phyloP scores from a whole-genome alignment of 768 basidiomycete species.

The Suillus placidus region DNA sequence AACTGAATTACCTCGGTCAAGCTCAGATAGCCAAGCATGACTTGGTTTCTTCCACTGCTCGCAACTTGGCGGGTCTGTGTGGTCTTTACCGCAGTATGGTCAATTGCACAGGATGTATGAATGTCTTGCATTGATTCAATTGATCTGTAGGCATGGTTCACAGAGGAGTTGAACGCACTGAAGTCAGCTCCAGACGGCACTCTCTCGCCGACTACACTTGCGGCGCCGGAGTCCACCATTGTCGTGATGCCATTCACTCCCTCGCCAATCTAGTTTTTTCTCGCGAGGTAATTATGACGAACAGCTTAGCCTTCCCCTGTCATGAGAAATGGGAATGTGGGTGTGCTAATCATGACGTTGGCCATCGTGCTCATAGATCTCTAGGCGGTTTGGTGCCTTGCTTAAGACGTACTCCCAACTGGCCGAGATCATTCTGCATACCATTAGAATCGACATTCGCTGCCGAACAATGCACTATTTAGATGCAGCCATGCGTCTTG shows the following conservation, averaged over 20 bases:
- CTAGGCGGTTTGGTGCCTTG: slow-evolving; percentile 88
- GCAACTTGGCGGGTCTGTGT: slow-evolving; percentile 75
- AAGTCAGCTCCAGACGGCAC: slow-evolving; percentile 58
- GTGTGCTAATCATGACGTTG: slow-evolving; percentile 32
- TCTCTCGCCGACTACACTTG: slow-evolving; percentile 50
- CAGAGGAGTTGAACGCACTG: slow-evolving; percentile 65
- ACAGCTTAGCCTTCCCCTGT: slow-evolving; percentile 72
- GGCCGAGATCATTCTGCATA: slow-evolving; percentile 83
- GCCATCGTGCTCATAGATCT: slow-evolving; percentile 13
- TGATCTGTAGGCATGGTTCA: slow-evolving; percentile 77
- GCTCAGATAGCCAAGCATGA: slow-evolving; percentile 58
- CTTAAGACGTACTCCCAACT: slow-evolving; percentile 90
- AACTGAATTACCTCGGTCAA: slow-evolving; percentile 65
- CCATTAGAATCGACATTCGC: slow-evolving; percentile 84
- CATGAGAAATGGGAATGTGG: slow-evolving; percentile 86
- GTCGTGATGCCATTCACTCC: slow-evolving; percentile 43
- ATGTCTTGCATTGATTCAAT: slow-evolving; percentile 12
- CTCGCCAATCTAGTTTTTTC: slow-evolving; percentile 48
- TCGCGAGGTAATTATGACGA: slow-evolving; percentile 44
- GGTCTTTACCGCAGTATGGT: slow-evolving; percentile 87
- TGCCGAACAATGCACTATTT: slow-evolving; percentile 83
- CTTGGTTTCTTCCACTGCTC: slow-evolving; percentile 67
- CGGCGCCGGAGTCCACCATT: slow-evolving; percentile 52
- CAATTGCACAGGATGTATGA: slow-evolving; percentile 34
- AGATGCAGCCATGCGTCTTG: slow-evolving; percentile 76